Conservation (phyloP, 257 asterid species). For the Lycium ferocissimum region DNA sequence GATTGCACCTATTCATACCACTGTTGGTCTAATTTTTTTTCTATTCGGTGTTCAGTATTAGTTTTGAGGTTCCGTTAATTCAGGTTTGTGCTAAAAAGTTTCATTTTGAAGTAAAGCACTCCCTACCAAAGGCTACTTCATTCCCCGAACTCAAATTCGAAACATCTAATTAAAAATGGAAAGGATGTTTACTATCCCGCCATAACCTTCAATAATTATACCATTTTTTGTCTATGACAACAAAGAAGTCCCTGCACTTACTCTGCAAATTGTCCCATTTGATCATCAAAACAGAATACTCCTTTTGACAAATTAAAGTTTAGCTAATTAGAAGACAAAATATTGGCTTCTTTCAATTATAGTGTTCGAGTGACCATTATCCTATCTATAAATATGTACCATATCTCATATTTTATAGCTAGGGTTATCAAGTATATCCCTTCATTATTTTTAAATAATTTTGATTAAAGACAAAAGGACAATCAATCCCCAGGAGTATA, state of each 20-base stretch:
- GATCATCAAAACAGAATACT: conserved; percentile 22
- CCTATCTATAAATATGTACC: background rate
- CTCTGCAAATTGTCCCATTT: conserved; percentile 26
- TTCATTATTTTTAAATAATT: background rate
- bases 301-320: conserved; percentile 20
- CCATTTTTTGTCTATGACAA: background rate
- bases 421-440: conserved; percentile 10
- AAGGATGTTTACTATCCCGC: fast-evolving
- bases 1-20: background rate
- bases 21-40: background rate
- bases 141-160: fast-evolving
- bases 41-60: background rate
- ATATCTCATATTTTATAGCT: background rate
- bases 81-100: background rate
- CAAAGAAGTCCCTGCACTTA: background rate
- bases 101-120: background rate
- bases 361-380: background rate
- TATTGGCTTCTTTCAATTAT: conserved; percentile 5
- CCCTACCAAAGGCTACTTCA: fast-evolving
- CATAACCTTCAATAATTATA: background rate
- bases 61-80: background rate
- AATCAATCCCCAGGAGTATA: conserved; percentile 22
- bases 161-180: background rate
- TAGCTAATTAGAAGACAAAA: conserved; percentile 12
- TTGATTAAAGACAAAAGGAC: conserved; percentile 23